phyloP scores from a whole-genome alignment of 2,329 filamentous ascomycete species.

The Aspergillus hortae region DNA sequence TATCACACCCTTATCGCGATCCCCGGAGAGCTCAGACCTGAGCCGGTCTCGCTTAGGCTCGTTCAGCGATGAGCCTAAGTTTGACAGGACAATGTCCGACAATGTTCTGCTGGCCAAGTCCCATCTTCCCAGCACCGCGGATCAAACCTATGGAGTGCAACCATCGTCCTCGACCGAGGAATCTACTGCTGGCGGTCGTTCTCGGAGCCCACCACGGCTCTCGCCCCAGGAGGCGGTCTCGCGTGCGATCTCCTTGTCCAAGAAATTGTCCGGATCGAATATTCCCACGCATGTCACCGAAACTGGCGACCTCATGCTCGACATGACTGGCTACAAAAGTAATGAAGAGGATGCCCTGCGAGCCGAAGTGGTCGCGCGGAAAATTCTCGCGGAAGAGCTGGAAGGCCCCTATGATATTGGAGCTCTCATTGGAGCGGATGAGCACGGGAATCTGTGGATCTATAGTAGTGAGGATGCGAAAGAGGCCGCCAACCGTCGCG shows the following conservation, averaged over 20 bases:
- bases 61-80: conserved; percentile 32
- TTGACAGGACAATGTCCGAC: conserved; percentile 54
- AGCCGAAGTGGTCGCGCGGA: conserved; percentile 88
- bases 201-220: conserved; percentile 73
- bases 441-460: conserved; percentile 97
- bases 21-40: conserved; percentile 30
- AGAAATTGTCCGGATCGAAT: conserved; percentile 82
- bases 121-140: conserved; percentile 17
- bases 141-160: conserved; percentile 8
- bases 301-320: conserved; percentile 89
- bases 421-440: conserved; percentile 88
- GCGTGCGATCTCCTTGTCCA: conserved; percentile 78
- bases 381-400: conserved; percentile 86
- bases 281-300: conserved; percentile 93
- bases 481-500: conserved; percentile 71
- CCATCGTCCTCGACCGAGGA: conserved; percentile 12
- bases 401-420: conserved; percentile 96
- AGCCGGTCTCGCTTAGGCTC: conserved; percentile 24
- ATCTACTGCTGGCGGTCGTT: conserved; percentile 40
- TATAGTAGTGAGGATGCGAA: conserved; percentile 98
- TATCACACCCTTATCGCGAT: conserved; percentile 39
- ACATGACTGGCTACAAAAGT: conserved; percentile 96
- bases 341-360: conserved; percentile 88
- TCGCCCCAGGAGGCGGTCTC: conserved; percentile 72
- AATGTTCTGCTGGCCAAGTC: conserved; percentile 47